phyloP scores from a whole-genome alignment of 1,139 yeast species.

The Yamadazyma pseudoaaseri region DNA sequence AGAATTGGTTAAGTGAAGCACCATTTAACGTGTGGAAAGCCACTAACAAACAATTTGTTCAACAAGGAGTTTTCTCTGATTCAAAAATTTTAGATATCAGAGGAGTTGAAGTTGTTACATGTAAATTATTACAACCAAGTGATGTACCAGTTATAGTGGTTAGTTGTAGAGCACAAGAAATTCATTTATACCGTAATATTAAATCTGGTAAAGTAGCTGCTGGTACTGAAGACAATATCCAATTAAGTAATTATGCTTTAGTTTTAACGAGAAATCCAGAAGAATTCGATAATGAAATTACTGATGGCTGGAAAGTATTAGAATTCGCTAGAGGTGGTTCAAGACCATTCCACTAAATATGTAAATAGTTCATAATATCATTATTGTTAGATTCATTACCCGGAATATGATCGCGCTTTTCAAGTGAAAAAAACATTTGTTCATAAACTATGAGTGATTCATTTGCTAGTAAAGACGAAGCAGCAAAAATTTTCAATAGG shows the following conservation, averaged over 20 bases:
- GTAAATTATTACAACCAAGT: constrained; percentile 86
- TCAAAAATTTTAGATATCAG: constrained; percentile 91
- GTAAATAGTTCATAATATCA: constrained; percentile 1
- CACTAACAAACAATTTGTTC: constrained; percentile 87
- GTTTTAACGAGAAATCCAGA: constrained; percentile 92
- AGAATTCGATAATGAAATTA: constrained; percentile 82
- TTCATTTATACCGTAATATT: constrained; percentile 82
- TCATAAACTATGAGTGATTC: constrained; percentile 41
- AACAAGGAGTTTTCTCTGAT: constrained; percentile 90
- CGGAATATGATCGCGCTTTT: background rate
- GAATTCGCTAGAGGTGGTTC: constrained; percentile 96
- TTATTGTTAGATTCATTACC: too few species aligned
- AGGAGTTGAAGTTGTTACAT: constrained; percentile 90
- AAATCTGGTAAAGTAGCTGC: constrained; percentile 96
- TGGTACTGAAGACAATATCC: constrained; percentile 92
- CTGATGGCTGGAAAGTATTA: constrained; percentile 96
- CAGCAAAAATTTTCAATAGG: constrained; percentile 54
- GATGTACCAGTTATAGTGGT: constrained; percentile 92
- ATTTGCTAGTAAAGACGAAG: constrained; percentile 64
- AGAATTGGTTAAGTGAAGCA: constrained; percentile 94
- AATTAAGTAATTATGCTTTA: constrained; percentile 93
- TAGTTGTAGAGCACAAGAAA: constrained; percentile 96
- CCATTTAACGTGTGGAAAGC: constrained; percentile 95
- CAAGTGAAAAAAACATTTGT: constrained; percentile 1
- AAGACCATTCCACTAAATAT: constrained; percentile 72